Evolutionary conservation across 2,329 filamentous ascomycete species (phyloP), one percentile per base, ranked within the genome.

Genomic region (Trichoderma atroviride): DNA sequence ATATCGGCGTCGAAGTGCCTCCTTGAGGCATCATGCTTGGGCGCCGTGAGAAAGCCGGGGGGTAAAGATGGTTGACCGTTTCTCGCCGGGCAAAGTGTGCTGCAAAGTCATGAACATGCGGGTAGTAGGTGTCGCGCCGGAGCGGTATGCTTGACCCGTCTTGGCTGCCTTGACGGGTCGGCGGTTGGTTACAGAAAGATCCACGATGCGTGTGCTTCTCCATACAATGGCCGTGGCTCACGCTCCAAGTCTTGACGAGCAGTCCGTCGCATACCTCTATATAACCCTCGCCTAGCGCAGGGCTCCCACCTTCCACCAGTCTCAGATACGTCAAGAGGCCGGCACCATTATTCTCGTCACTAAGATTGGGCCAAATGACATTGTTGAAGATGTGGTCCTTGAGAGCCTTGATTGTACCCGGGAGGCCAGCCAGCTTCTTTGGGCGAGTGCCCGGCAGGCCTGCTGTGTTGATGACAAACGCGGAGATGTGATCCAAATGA

Each of bases 341-440:
- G 4, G 94, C 94, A 29, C 96, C 96, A 40, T 94, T 94, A 78
- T 97, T 96, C 81, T 99, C 96, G 76, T 99, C 95, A 0, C 93
- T 96, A 50, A 99, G 82, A 74, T 99, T 99, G 0, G 96, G 96
- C 96, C 96, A 99, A 66, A 98, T 97, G 69, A 97, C 84, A 76
- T 97, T 96, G 80, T 99, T 99, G 83, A 99, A 99, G 70, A 99
- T 93, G 80, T 99, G 94, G 0, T 85, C 89, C 78, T 97, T 98
- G 80, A 99, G 90, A 0, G 95, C 94, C 57, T 93, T 87, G 63
- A 99, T 94, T n/a, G 95, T 97, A 33, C 89, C 91, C 0, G 94
- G 93, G 4, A 98, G 83, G 0, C 92, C 95, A 1, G 95, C 94
- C 16, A 99, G 84, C 29, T 91, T 89, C 80, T 98, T 99, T 0